Base-by-base conservation (phyloP, 345 rosid genomes). In the Anacardium occidentale region DNA sequence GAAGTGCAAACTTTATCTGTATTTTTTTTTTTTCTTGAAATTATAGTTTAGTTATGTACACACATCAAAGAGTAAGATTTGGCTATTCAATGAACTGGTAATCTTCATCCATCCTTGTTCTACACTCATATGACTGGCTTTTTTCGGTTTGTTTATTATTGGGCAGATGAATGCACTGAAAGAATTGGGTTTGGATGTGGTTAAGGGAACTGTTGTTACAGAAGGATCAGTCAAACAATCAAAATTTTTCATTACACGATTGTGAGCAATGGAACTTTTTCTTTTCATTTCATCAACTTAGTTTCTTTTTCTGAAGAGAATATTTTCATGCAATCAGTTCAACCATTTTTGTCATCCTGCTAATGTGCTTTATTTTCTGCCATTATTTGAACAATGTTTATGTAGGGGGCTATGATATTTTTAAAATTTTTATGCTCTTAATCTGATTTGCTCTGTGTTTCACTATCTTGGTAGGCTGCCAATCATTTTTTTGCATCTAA, bases 161-260 rank as follows among this genome's bases (percentile, higher is more conserved):
- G 66, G 74, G 79, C 87, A 95, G 99, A 92, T 95, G 90, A 90
- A 72, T 52, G 87, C 98, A 62, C 79, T 95, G 85, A 95, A 89
- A 82, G 87, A 83, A 71, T 82, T 92, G 85, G 98, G 98, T 50
- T 83, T 95, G 86, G 93, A 84, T 87, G 99, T 95, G 3, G 70
- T 84, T 6, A 92, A 92, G 81, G 99, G 97, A 78, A 90, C 86
- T 52, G 97, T 95, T 72, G 34, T 76, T 68, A 90, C 97, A 22
- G 85, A 88, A 77, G 97, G 97, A 79, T 50, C 89, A 2, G 87
- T 86, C 74, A 95, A 89, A 75, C 91, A 89, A 77, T 90, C 93
- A 24, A 92, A 77, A 80, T 81, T 92, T 72, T 86, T 87, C 80
- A 88, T 95, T 63, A 90, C 88, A 13, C 82, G 85, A 76, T 79